A percentile compares a stretch with the other conserved stretches of the same genome.
phyloP scores from a whole-genome alignment of 352 stramenopile species.

The Globisporangium spinosum region DNA sequence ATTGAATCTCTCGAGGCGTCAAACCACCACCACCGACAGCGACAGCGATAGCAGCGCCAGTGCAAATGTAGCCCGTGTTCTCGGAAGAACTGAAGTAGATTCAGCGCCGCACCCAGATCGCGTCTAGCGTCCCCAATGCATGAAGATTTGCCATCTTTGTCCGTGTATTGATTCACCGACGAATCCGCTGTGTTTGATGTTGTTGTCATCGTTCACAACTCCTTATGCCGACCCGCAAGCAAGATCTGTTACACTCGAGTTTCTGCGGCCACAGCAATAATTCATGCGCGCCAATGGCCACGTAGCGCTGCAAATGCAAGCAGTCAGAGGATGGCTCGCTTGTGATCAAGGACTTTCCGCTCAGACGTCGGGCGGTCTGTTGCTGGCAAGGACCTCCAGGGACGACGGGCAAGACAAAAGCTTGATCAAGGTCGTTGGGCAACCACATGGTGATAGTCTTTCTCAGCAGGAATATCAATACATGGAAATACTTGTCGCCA shows the following conservation, averaged over 20 bases:
- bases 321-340: not conserved
- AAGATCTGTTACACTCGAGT: not conserved
- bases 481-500: not conserved
- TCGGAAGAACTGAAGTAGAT: not conserved
- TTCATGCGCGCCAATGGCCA: not conserved
- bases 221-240: not conserved
- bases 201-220: not conserved
- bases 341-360: not conserved
- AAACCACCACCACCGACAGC: not conserved
- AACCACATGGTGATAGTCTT: not conserved
- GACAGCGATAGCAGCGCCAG: not conserved
- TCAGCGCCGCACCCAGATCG: not conserved
- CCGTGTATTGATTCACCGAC: not conserved
- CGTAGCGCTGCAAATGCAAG: not conserved
- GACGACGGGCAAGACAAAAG: not conserved
- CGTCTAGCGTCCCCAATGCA: not conserved
- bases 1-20: not conserved
- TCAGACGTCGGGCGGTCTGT: not conserved
- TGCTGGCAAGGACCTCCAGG: not conserved
- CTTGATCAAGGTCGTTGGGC: not conserved
- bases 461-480: not conserved
- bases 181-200: not conserved
- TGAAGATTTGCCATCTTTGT: not conserved
- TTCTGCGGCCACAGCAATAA: not conserved
- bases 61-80: not conserved